phyloP scores from a whole-genome alignment of 306 rosid genomes.

The Lupinus albus region DNA sequence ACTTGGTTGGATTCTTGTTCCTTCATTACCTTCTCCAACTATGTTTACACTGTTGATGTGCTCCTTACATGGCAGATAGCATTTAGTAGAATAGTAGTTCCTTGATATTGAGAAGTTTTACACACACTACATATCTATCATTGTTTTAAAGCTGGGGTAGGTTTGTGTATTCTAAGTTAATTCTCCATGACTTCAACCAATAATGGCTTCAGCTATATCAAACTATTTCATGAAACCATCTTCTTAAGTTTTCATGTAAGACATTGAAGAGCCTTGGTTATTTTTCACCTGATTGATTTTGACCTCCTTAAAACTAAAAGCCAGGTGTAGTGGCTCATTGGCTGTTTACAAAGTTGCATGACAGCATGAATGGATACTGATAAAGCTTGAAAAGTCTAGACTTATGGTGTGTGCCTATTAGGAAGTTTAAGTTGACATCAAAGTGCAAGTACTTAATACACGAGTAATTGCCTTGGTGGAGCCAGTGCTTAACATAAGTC shows the following conservation, averaged over 20 bases:
- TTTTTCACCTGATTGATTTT: conserved; percentile 27
- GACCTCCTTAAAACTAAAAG: conserved; percentile 20
- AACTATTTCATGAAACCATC: not conserved
- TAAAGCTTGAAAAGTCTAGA: conserved; percentile 28
- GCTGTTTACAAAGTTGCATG: conserved; percentile 18
- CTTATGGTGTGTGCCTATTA: conserved; percentile 4
- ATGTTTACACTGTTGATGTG: conserved; percentile 11
- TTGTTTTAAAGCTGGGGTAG: not conserved
- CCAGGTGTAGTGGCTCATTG: conserved; percentile 8
- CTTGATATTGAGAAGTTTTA: conserved; percentile 23
- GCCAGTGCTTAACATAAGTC: conserved; percentile 13
- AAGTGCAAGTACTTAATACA: conserved; percentile 18
- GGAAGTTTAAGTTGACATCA: conserved; percentile 30
- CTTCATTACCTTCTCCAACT: conserved; percentile 29
- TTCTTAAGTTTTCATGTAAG: conserved; percentile 1
- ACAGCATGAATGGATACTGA: conserved; percentile 14
- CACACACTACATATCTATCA: conserved; percentile 1
- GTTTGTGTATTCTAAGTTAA: no score
- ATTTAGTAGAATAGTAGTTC: conserved; percentile 1
- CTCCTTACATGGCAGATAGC: conserved; percentile 25
- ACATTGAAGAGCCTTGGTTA: conserved; percentile 16
- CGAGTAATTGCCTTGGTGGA: conserved; percentile 20
- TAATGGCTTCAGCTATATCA: not conserved
- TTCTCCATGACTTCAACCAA: no score
- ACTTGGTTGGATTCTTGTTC: conserved; percentile 76